A percentile compares a stretch with the other conserved stretches of the same genome.
phyloP scores from a whole-genome alignment of 2,329 filamentous ascomycete species.

The Cladosporium sp. region DNA sequence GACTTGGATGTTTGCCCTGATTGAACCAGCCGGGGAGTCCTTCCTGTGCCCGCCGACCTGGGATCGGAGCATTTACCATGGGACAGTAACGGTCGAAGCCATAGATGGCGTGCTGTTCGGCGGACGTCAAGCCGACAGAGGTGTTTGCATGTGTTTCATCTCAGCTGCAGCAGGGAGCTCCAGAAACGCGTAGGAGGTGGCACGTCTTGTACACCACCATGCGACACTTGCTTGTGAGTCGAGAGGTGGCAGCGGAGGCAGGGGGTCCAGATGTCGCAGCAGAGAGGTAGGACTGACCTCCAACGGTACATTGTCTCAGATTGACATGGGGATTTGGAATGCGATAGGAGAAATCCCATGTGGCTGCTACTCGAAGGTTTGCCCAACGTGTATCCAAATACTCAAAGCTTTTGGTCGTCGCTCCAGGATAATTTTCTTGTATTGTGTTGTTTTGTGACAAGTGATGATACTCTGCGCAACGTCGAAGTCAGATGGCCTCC shows the following conservation, averaged over 20 bases:
- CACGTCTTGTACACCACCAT: background rate
- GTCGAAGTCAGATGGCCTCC: background rate
- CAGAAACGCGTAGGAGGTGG: background rate
- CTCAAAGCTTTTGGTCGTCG: background rate
- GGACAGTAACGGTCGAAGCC: background rate
- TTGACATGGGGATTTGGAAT: background rate
- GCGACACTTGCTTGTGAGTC: background rate
- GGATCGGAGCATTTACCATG: background rate
- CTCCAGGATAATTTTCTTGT: background rate
- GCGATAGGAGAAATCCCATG: background rate
- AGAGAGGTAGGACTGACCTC: background rate
- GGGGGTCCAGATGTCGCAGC: background rate
- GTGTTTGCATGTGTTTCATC: background rate
- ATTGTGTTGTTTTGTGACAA: background rate
- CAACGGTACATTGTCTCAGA: background rate
- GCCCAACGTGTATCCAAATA: background rate
- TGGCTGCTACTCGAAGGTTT: background rate
- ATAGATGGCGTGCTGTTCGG: background rate
- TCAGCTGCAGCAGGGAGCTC: background rate
- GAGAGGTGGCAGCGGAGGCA: slow-evolving; percentile 5
- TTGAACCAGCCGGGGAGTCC: background rate
- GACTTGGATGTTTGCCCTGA: background rate
- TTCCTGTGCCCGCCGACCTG: background rate
- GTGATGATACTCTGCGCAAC: background rate
- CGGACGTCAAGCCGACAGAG: background rate